A percentile compares a stretch with the other conserved stretches of the same genome.
These are phyloP conservation scores for Arxiozyma bovina DNA, from an alignment of 1,139 yeast species.

Conservation along the genomic window DNA sequence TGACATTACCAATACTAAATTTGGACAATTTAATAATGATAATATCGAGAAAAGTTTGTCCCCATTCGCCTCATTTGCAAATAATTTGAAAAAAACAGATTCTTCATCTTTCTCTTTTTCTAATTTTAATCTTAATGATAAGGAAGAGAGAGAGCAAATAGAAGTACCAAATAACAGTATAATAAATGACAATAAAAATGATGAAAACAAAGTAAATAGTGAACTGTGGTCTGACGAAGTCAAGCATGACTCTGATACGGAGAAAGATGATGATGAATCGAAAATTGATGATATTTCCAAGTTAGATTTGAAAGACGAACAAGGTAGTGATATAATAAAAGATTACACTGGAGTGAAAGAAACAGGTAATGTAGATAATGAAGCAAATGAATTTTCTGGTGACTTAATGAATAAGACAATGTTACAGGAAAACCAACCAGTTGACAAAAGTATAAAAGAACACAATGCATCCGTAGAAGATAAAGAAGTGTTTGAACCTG, in stretches of 20 bases:
- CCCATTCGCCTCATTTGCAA: conserved; percentile 21
- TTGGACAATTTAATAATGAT: conserved; percentile 1
- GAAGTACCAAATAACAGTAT: background rate
- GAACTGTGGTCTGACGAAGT: background rate
- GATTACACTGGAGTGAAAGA: background rate
- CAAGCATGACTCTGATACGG: background rate
- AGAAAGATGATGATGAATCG: background rate
- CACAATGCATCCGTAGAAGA: background rate
- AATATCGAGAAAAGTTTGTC: conserved; percentile 9
- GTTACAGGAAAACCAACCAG: conserved; percentile 3
- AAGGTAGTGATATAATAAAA: background rate
- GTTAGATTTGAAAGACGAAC: background rate
- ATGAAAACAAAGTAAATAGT: no score
- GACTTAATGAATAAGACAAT: background rate
- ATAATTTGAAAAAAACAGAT: conserved; percentile 13
- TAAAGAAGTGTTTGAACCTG: conserved; percentile 2
- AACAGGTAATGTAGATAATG: background rate
- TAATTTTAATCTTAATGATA: background rate
- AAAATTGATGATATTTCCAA: background rate
- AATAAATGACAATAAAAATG: no score
- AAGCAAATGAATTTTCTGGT: background rate
- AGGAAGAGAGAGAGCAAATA: background rate
- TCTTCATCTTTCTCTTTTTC: conserved; percentile 17
- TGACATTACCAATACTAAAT: conserved; percentile 7
- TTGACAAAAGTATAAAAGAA: conserved; percentile 4